phyloP scores from a whole-genome alignment of 805 yeast species.

The Wickerhamiella occidentalis region DNA sequence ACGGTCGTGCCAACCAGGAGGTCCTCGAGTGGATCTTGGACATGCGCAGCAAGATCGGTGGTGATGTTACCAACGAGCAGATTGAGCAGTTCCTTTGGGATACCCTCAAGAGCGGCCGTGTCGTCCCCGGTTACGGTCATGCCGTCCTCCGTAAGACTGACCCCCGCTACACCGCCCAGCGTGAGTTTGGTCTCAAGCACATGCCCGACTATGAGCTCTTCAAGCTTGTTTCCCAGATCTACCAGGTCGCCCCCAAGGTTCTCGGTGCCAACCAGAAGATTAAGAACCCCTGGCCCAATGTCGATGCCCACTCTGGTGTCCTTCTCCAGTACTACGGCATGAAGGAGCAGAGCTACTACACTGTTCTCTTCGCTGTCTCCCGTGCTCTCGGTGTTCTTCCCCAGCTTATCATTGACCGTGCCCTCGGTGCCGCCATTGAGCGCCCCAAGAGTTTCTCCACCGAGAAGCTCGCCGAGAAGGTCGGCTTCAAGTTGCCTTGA shows the following conservation, averaged over 20 bases:
- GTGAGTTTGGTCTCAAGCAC: conserved; percentile 63
- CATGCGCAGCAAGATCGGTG: conserved; percentile 49
- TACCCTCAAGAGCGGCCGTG: conserved; percentile 69
- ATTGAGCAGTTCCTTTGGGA: conserved; percentile 71
- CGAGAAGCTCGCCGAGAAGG: conserved; percentile 67
- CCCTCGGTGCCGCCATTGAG: conserved; percentile 70
- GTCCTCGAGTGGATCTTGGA: conserved; percentile 69
- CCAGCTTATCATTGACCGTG: conserved; percentile 75
- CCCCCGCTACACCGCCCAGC: conserved; percentile 78
- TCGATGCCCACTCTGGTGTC: conserved; percentile 80
- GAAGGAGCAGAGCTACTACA: conserved; percentile 71
- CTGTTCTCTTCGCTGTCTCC: conserved; percentile 75
- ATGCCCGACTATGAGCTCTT: conserved; percentile 70
- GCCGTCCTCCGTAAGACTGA: conserved; percentile 81
- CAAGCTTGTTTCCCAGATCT: conserved; percentile 64
- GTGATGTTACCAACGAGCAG: conserved; percentile 54
- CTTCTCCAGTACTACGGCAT: conserved; percentile 75
- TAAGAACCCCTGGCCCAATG: conserved; percentile 90
- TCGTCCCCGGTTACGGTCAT: conserved; percentile 82
- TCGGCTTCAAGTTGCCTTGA: conserved; percentile 22
- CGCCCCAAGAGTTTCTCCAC: conserved; percentile 92
- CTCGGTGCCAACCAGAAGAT: conserved; percentile 78
- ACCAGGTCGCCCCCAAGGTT: conserved; percentile 73
- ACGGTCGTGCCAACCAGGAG: conserved; percentile 82
- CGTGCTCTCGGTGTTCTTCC: conserved; percentile 81